Base-by-base conservation (phyloP, 179 eudicot species). In the Spinacia oleracea region DNA sequence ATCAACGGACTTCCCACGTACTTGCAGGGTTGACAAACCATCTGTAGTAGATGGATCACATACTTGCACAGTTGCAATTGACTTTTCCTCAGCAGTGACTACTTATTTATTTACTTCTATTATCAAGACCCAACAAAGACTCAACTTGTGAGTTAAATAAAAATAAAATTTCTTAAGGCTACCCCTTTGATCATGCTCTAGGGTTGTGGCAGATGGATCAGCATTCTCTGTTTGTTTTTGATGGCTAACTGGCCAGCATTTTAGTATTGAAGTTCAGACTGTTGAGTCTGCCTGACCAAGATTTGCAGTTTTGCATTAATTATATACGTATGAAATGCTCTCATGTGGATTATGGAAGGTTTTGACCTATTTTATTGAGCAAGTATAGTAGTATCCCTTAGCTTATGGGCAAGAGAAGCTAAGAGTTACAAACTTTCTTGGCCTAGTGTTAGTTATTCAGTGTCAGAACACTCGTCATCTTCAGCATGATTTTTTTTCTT, bases 121-220 rank as follows among this genome's bases (percentile, higher is more conserved):
- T n/a, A n/a, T n/a, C n/a, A n/a, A n/a, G n/a, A n/a, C n/a, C n/a
- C n/a, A n/a, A n/a, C n/a, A n/a, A n/a, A n/a, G n/a, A n/a, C n/a
- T n/a, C n/a, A n/a, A n/a, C n/a, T n/a, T n/a, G n/a, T n/a, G n/a
- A n/a, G n/a, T n/a, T n/a, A n/a, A n/a, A n/a, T n/a, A n/a, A n/a
- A n/a, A n/a, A n/a, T n/a, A n/a, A n/a, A n/a, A n/a, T n/a, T n/a
- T n/a, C n/a, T n/a, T n/a, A n/a, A n/a, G n/a, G n/a, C n/a, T n/a
- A n/a, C n/a, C n/a, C n/a, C n/a, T n/a, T n/a, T n/a, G n/a, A n/a
- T n/a, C n/a, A n/a, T n/a, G n/a, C n/a, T n/a, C 29, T 38, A 32
- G 46, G 73, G 14, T 70, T 70, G 21, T 58, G 25, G 66, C 38
- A 72, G 25, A 43, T 58, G 45, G 42, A 53, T 50, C 48, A 60